These are phyloP conservation scores for Funneliformis geosporum DNA, from an alignment of 192 early-diverging fungal genomes.

Conservation along the genomic window DNA sequence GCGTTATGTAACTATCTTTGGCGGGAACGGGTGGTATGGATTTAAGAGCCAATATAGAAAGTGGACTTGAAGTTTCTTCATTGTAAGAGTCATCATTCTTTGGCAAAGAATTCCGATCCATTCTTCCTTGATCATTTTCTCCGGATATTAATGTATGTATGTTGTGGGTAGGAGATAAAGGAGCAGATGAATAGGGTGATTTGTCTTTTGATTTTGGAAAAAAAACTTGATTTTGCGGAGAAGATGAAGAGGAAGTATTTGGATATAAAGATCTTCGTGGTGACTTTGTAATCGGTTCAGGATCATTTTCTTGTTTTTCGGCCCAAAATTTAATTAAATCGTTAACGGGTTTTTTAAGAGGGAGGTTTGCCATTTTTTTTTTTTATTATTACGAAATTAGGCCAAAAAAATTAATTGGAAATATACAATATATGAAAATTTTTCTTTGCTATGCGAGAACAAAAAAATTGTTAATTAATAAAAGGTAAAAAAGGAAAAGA, in stretches of 20 bases:
- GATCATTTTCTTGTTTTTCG: neutral
- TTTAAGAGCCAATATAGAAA: neutral
- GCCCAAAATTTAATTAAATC: constrained; percentile 10
- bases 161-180: too few relatives aligned
- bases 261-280: neutral
- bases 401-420: too few relatives aligned
- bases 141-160: too few relatives aligned
- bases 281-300: neutral
- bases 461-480: too few relatives aligned
- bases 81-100: neutral
- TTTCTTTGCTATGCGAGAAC: too few relatives aligned
- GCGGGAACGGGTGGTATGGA: neutral
- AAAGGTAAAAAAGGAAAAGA: too few relatives aligned
- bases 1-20: neutral
- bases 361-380: neutral
- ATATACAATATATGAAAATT: too few relatives aligned
- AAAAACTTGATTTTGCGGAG: neutral
- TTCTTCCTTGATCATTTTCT: neutral
- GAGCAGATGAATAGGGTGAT: neutral
- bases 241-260: neutral
- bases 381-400: neutral
- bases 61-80: neutral
- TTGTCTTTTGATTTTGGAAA: neutral
- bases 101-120: neutral
- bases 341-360: constrained; percentile 2